Evolutionary conservation across 1,139 yeast genomes (phyloP), one percentile per base, ranked within the genome.

Genomic region (Suhomyces wounanorum): DNA sequence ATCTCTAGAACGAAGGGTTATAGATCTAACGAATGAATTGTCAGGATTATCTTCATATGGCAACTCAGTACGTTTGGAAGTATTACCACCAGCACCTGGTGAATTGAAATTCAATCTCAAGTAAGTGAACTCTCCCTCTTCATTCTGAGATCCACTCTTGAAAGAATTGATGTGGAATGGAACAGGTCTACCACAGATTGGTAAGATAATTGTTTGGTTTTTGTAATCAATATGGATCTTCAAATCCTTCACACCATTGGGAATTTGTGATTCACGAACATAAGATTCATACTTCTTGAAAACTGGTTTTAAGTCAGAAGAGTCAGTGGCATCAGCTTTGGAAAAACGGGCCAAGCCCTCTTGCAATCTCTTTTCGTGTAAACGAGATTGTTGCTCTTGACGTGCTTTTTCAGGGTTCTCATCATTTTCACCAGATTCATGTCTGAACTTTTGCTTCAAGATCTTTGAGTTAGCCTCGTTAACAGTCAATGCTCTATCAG

Each of bases 151-250:
- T 45, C 97, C 98, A 67, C 90, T 92, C 66, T 92, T 94, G 71
- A 89, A 92, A 8, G 97, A 78, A 65, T 91, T 90, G 62, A 94
- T 91, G 67, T 94, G 99, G 78, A 94, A 92, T 28, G 99, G 99
- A 45, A 95, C 99, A 1, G 99, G 97, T 64, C 99, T 82, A 54
- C 99, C 99, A 62, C 87, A 84, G 54, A 94, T 88, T 46, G 99
- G 99, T 53, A 94, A 75, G 54, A 94, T 82, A 50, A 94, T 88
- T 0, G 98, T 89, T 69, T 91, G 97, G 54, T 88, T 82, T 63
- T 89, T 90, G 66, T 83, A 78, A 67, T 94, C 99, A 51, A 94
- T 92, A 63, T 88, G 94, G 55, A 94, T 84, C 65, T 86, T 85
- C 66, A 94, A 78, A 65, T 92, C 97, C 60, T 86, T 82, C 16